Percentiles rank a stretch among this genome's conserved stretches.
These are phyloP conservation scores for Pouteria campechiana DNA, from an alignment of 179 eudicot species.

Conservation along the genomic window DNA sequence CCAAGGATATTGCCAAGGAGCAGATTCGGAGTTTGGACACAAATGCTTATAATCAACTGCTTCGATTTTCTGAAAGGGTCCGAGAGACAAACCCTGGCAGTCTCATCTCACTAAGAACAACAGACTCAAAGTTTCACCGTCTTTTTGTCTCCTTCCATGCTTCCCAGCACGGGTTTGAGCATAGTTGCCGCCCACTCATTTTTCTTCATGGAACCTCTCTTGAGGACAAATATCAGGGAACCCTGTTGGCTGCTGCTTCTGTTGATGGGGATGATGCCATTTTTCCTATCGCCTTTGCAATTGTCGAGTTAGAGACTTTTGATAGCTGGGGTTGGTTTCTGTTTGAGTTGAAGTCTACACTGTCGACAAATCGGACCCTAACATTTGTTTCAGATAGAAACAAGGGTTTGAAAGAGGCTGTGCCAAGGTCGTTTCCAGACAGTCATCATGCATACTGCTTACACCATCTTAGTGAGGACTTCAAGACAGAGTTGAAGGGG, in stretches of 20 bases:
- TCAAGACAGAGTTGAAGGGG: conserved; percentile 36
- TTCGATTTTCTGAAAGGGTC: conserved; percentile 1
- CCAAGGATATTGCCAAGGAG: conserved; percentile 92
- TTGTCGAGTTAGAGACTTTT: conserved; percentile 35
- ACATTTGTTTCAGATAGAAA: conserved; percentile 47
- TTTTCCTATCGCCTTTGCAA: conserved; percentile 46
- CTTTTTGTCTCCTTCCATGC: conserved; percentile 5
- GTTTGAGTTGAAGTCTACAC: conserved; percentile 30
- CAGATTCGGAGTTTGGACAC: conserved; percentile 92
- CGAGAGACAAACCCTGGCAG: conserved; percentile 4
- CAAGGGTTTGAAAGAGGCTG: conserved; percentile 22
- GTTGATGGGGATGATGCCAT: conserved; percentile 44
- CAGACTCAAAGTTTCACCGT: conserved; percentile 6
- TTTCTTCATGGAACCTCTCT: conserved; percentile 3
- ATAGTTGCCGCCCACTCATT: conserved; percentile 5
- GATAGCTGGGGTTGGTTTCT: conserved; percentile 47
- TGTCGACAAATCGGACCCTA: conserved; percentile 19
- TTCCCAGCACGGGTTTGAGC: conserved; percentile 2
- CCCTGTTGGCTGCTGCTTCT: conserved; percentile 19
- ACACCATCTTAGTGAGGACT: conserved; percentile 35
- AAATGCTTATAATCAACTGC: conserved; percentile 16
- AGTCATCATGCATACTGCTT: conserved; percentile 39
- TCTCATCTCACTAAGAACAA: conserved; percentile 1
- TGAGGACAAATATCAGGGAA: conserved; percentile 1
- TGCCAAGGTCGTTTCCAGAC: conserved; percentile 30